These are phyloP conservation scores for Pseudocercospora fijiensis DNA, from an alignment of 2,329 filamentous ascomycete species.

Conservation along the genomic window DNA sequence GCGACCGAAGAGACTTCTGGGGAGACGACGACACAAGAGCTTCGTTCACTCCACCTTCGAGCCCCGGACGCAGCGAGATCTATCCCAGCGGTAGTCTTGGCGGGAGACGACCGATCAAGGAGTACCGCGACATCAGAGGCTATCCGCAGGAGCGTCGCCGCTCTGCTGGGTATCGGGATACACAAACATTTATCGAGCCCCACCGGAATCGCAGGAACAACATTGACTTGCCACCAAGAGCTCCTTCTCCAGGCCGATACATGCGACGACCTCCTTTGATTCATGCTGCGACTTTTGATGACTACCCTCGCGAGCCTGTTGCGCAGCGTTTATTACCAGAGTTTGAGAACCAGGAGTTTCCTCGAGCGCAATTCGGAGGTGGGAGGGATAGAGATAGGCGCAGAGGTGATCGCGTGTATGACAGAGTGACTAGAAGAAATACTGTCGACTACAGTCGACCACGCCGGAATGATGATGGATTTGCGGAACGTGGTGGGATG, in stretches of 20 bases:
- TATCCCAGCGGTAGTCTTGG: constrained; percentile 2
- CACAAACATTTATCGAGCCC: not conserved
- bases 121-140: not conserved
- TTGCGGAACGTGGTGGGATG: not conserved
- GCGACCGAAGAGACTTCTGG: not conserved
- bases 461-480: not conserved
- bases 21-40: not conserved
- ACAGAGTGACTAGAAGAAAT: not conserved
- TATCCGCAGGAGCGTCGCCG: not conserved
- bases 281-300: not conserved
- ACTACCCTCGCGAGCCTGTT: not conserved
- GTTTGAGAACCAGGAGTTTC: not conserved
- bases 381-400: not conserved
- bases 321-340: not conserved
- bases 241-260: not conserved
- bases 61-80: not conserved
- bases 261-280: not conserved
- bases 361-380: not conserved
- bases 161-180: not conserved
- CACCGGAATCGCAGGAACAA: not conserved
- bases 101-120: not conserved
- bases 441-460: not conserved
- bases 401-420: not conserved
- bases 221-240: not conserved
- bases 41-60: constrained; percentile 1